Percentiles rank a stretch among this genome's conserved stretches.
These are phyloP conservation scores for Penicillium parvum DNA, from an alignment of 495 filamentous ascomycete genomes.

Conservation along the genomic window DNA sequence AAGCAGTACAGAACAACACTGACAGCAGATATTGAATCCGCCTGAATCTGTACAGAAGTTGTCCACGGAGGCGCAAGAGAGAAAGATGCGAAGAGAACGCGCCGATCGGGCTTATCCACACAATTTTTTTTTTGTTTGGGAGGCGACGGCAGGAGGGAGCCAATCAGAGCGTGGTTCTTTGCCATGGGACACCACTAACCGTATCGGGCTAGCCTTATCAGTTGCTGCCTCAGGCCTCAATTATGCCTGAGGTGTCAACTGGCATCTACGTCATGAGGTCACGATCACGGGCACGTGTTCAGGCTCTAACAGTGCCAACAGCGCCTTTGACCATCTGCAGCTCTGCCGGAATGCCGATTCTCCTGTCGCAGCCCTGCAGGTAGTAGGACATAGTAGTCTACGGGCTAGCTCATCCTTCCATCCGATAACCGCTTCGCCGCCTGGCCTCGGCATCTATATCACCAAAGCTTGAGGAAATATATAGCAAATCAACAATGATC, in stretches of 20 bases:
- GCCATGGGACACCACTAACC: constrained; percentile 11
- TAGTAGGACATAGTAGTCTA: too few species aligned
- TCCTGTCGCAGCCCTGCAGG: too few species aligned
- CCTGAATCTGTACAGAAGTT: constrained; percentile 8
- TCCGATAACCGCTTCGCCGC: neutral
- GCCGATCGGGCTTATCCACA: constrained; percentile 17
- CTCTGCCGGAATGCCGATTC: constrained; percentile 1
- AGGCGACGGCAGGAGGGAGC: constrained; percentile 5
- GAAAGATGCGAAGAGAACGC: neutral
- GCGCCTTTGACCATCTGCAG: neutral
- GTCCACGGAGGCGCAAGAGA: constrained; percentile 2
- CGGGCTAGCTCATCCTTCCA: neutral
- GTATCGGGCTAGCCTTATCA: constrained; percentile 13
- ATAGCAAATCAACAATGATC: too few species aligned
- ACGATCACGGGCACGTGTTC: neutral
- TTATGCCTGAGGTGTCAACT: neutral
- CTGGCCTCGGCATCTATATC: neutral
- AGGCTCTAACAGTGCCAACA: too few species aligned
- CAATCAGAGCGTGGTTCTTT: constrained; percentile 10
- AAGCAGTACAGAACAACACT: constrained; percentile 2
- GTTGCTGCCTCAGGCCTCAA: neutral
- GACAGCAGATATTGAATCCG: constrained; percentile 11
- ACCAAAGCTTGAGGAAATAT: too few species aligned
- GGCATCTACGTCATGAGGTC: neutral
- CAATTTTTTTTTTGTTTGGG: constrained; percentile 28